Evolutionary conservation across 805 yeast species (phyloP).

Genomic region (Yarrowia keelungensis): DNA sequence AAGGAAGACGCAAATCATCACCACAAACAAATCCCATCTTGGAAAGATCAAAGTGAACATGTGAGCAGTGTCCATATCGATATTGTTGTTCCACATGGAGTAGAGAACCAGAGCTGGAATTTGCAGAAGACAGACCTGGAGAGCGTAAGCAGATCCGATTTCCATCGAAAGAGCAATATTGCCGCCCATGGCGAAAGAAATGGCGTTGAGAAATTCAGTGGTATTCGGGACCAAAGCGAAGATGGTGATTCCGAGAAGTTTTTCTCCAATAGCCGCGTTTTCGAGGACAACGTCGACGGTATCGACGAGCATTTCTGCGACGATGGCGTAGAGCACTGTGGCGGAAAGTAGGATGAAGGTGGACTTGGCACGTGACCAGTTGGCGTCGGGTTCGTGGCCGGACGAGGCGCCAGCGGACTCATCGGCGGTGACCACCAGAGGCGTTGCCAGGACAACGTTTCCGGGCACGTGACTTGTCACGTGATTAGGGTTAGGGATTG

Average conservation of each 20-base stretch:
- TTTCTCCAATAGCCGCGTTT: slow-evolving; percentile 83
- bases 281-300: slow-evolving; percentile 87
- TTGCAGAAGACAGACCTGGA: slow-evolving; percentile 92
- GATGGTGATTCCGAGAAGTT: slow-evolving; percentile 89
- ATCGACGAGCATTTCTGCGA: slow-evolving; percentile 92
- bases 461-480: no score
- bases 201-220: slow-evolving; percentile 95
- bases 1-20: slow-evolving; percentile 81
- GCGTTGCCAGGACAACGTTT: background rate
- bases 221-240: slow-evolving; percentile 97
- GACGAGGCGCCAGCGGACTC: background rate
- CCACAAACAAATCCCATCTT: slow-evolving; percentile 91
- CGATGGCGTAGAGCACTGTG: slow-evolving; percentile 85
- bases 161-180: slow-evolving; percentile 97
- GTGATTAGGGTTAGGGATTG: background rate
- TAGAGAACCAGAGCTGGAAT: slow-evolving; percentile 88
- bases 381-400: slow-evolving; percentile 68
- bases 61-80: slow-evolving; percentile 41
- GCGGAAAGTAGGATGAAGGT: slow-evolving; percentile 82
- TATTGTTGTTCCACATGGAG: slow-evolving; percentile 57
- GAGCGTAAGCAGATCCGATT: slow-evolving; percentile 95
- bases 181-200: slow-evolving; percentile 94
- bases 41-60: slow-evolving; percentile 87
- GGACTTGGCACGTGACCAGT: slow-evolving; percentile 90
- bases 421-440: background rate